phyloP scores from a whole-genome alignment of 2,329 filamentous ascomycete genomes.

The Coleophoma cylindrospora region DNA sequence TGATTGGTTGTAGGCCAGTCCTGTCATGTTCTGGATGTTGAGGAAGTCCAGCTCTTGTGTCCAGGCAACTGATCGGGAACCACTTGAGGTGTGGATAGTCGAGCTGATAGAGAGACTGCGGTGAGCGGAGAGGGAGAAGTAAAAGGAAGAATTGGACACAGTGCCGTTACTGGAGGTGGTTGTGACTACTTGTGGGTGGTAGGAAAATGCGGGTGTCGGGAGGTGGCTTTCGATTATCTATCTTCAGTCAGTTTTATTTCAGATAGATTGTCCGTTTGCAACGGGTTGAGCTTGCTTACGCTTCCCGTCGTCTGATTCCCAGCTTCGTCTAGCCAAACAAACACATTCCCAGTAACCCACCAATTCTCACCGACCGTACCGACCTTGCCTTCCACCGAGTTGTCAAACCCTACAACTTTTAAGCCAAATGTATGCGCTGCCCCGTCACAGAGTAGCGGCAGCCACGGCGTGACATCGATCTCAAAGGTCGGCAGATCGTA shows the following conservation, averaged over 20 bases:
- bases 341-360: conserved; percentile 73
- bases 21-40: conserved; percentile 28
- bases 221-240: conserved; percentile 13
- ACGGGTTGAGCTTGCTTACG: conserved; percentile 2
- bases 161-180: conserved; percentile 12
- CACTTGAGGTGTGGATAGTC: conserved; percentile 16
- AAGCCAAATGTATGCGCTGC: conserved; percentile 60
- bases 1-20: conserved; percentile 24
- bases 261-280: too few relatives aligned
- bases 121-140: conserved; percentile 20
- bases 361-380: conserved; percentile 56
- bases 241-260: too few relatives aligned
- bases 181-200: conserved; percentile 17
- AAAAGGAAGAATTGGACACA: conserved; percentile 24
- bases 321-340: conserved; percentile 50
- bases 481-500: conserved; percentile 74
- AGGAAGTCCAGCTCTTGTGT: conserved; percentile 23
- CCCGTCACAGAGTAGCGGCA: conserved; percentile 62
- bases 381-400: conserved; percentile 31
- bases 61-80: conserved; percentile 16
- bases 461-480: conserved; percentile 72
- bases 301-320: conserved; percentile 8
- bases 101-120: conserved; percentile 23
- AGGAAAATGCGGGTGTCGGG: conserved; percentile 18
- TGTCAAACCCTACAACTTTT: conserved; percentile 56